Base-by-base conservation (phyloP, 306 rosid species). In the Sindora glabra region DNA sequence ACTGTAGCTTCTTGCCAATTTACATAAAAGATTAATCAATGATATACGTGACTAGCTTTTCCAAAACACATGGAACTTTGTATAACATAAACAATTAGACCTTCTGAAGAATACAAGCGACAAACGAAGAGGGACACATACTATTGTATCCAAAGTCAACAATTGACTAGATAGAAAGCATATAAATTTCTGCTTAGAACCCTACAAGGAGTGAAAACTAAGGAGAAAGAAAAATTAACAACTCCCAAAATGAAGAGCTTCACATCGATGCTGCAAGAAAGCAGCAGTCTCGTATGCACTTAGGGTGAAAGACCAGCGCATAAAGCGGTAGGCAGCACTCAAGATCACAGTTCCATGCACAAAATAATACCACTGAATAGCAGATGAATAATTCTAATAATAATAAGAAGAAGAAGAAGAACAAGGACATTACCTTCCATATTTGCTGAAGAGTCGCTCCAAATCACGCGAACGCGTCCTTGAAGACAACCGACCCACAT, bases 381-480 rank as follows among this genome's bases (percentile, higher is more conserved):
- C n/a, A n/a, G n/a, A n/a, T n/a, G n/a, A n/a, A n/a, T n/a, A n/a
- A n/a, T n/a, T n/a, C n/a, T n/a, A n/a, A n/a, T n/a, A n/a, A n/a
- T 2, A 17, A 6, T 10, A 16, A 51, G 5, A 4, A 32, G 3
- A 9, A 9, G 3, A 18, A 27, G 2, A 2, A 19, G 15, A 11
- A 8, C 11, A 19, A 29, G 25, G 13, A 3, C 19, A 48, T 56
- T 81, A 87, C 95, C 89, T 77, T 49, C 95, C 95, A 62, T 84
- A 87, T 79, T 86, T 59, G 73, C 81, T 75, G 62, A 87, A 87
- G 19, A 73, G 76, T 1, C 84, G 71, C 29, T 87, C 91, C 37
- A 87, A 71, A 55, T 87, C 95, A 27, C 95, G 91, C 2, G 91
- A 77, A 8, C 91, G 89, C 0, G 91, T 81, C 45, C 81, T 65